Evolutionary conservation across 1,139 yeast species (phyloP), one percentile per base, ranked within the genome.

Genomic region (Candida albicans): DNA sequence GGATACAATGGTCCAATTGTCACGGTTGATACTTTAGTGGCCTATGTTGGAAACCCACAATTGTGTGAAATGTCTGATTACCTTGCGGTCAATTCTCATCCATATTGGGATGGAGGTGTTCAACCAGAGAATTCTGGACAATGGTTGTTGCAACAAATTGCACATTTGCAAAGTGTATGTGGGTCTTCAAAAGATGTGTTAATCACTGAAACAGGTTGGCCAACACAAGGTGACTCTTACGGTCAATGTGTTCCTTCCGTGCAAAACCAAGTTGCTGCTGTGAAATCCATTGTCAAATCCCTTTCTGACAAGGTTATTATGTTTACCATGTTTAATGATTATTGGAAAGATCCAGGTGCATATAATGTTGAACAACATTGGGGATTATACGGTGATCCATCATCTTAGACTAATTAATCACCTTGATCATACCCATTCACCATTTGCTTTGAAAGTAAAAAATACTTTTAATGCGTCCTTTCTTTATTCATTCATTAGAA

Each of bases 141-240:
- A 18, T 86, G 90, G 89, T 73, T 85, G 57, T 58, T 79, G 58
- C 61, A 70, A 52, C 90, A 84, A 69, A 82, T 86, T 58, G 73
- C 81, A 57, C 73, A 81, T 64, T 86, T 86, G 57, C 73, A 79
- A 67, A 64, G 77, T 52, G 82, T 82, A 42, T 86, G 93, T 74
- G 81, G 80, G 56, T 76, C 79, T 56, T 56, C 65, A 45, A 84
- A 85, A 67, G 54, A 62, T 33, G 79, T 83, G 42, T 65, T 83
- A 55, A 80, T 85, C 56, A 79, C 87, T 41, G 95, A 86, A 69
- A 77, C 89, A 44, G 95, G 95, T 45, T 86, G 93, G 93, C 95
- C 95, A 58, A 79, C 85, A 39, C 63, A 76, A 57, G 93, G 93
- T 64, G 68, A 77, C 54, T 66, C 79, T 46, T 75, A 70, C 58